Evolutionary conservation across 129 eudicot species (phyloP).

Genomic region (Mikania micrantha): DNA sequence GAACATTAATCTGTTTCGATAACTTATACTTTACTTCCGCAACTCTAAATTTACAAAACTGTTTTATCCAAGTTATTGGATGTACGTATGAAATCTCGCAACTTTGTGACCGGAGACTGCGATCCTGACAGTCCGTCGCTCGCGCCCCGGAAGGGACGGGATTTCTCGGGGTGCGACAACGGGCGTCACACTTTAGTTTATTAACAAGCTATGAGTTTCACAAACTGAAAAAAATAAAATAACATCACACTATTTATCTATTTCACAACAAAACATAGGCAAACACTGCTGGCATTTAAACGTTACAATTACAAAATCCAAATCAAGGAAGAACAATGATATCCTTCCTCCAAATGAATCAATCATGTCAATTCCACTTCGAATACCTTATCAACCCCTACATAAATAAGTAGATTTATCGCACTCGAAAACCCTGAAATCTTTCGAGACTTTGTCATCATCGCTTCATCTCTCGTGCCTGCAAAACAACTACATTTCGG

Average conservation of each 20-base stretch:
- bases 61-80: too few species aligned
- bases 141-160: too few species aligned
- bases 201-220: too few species aligned
- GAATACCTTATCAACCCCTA: constrained; percentile 18
- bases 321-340: constrained; percentile 2
- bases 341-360: constrained; percentile 15
- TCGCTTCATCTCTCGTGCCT: constrained; percentile 21
- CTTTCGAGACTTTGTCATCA: not conserved
- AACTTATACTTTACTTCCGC: too few species aligned
- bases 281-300: constrained; percentile 7
- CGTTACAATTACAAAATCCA: constrained; percentile 10
- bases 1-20: too few species aligned
- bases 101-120: too few species aligned
- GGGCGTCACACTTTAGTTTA: too few species aligned
- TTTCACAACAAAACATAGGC: constrained; percentile 28
- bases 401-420: constrained; percentile 7
- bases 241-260: constrained; percentile 7
- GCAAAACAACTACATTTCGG: not conserved
- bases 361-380: constrained; percentile 16
- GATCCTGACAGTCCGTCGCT: too few species aligned
- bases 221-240: too few species aligned
- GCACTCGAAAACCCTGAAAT: constrained; percentile 4
- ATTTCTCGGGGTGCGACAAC: too few species aligned
- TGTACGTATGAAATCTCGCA: too few species aligned
- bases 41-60: too few species aligned